Percentiles rank a stretch among this genome's conserved stretches.
phyloP scores from a whole-genome alignment of 176 grass and related monocot species.

The Musa acuminata region DNA sequence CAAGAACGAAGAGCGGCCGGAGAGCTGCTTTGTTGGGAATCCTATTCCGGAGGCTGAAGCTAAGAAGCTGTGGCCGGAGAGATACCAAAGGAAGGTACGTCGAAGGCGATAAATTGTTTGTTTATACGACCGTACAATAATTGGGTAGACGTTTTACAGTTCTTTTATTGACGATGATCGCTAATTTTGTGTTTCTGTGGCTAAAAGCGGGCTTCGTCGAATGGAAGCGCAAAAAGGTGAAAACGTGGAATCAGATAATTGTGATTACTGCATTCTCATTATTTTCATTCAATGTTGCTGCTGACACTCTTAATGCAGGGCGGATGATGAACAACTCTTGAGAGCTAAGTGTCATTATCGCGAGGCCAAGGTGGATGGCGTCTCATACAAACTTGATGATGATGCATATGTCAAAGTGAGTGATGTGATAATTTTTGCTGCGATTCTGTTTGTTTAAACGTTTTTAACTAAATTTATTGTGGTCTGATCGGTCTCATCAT shows the following conservation, averaged over 20 bases:
- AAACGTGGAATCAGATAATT: background rate
- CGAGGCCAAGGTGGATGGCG: slow-evolving; percentile 34
- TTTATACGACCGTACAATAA: background rate
- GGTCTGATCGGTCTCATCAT: background rate
- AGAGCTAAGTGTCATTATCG: slow-evolving; percentile 39
- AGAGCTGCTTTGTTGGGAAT: slow-evolving; percentile 28
- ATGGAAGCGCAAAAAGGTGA: slow-evolving; percentile 3
- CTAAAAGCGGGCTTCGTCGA: background rate
- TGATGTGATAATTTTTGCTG: background rate
- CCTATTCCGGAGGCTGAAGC: slow-evolving; percentile 34
- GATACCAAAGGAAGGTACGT: slow-evolving; percentile 37
- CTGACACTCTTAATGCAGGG: background rate
- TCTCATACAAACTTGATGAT: slow-evolving; percentile 38
- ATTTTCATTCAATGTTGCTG: background rate
- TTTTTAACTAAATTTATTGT: background rate
- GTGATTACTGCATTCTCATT: background rate
- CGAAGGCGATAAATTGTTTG: background rate
- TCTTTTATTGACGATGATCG: background rate
- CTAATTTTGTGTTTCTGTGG: slow-evolving; percentile 12
- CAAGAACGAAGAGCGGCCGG: background rate
- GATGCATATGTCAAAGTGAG: slow-evolving; percentile 60
- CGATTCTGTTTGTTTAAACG: background rate
- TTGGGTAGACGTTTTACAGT: background rate
- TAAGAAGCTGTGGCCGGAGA: slow-evolving; percentile 42
- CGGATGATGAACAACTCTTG: slow-evolving; percentile 23